phyloP scores from a whole-genome alignment of 345 rosid genomes.

The Eucalyptus brandiana region DNA sequence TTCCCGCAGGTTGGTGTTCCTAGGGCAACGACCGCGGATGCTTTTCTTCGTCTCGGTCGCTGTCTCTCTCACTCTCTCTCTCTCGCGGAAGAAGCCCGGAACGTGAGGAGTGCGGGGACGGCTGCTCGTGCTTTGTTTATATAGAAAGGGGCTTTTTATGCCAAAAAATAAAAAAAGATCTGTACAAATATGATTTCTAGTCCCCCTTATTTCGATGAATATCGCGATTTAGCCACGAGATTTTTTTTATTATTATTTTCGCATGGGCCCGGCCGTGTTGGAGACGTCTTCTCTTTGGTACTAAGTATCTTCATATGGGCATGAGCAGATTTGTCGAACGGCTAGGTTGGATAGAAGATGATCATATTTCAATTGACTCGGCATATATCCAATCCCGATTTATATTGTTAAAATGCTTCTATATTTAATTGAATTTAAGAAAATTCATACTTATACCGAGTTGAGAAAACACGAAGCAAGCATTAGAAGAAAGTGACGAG shows the following conservation, averaged over 20 bases:
- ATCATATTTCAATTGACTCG: neutral
- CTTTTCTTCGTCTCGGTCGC: neutral
- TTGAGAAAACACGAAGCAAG: too few relatives aligned
- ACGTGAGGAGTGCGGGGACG: neutral
- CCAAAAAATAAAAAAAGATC: neutral
- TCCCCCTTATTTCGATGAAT: neutral
- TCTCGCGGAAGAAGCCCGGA: neutral
- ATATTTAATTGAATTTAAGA: too few relatives aligned
- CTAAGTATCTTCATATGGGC: neutral
- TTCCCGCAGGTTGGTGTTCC: neutral
- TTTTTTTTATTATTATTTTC: neutral
- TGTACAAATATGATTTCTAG: neutral
- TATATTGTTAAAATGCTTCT: too few relatives aligned
- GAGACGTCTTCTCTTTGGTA: neutral
- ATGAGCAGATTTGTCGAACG: neutral
- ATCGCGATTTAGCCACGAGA: neutral
- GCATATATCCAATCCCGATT: rapidly evolving
- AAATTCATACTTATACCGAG: too few relatives aligned
- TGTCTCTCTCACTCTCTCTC: neutral
- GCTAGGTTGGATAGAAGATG: neutral
- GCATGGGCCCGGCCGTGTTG: neutral
- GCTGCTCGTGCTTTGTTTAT: neutral
- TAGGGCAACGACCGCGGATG: neutral
- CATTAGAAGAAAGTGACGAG: rapidly evolving
- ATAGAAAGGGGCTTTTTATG: neutral